Percentiles rank a stretch among this genome's conserved stretches.
Conservation (phyloP, 805 yeast species). For the Barnettozyma populi region DNA sequence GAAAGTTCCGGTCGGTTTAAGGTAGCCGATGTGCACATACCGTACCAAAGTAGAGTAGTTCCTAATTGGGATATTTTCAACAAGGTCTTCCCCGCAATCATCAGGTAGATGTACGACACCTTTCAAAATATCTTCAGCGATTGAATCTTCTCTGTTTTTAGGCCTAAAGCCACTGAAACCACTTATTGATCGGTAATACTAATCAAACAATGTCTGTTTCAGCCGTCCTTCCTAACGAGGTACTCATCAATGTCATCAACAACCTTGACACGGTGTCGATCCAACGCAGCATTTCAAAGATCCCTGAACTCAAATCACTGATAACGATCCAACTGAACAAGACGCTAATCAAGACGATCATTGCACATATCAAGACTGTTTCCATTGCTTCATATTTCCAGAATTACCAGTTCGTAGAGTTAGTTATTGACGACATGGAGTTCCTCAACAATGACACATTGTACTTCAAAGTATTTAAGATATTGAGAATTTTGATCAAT, state of each 20-base stretch:
- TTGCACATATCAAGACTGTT: constrained; percentile 1
- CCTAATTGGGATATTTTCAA: background rate
- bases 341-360: constrained; percentile 9
- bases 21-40: background rate
- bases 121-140: background rate
- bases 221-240: constrained; percentile 6
- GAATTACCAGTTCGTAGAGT: constrained; percentile 15
- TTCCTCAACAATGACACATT: constrained; percentile 8
- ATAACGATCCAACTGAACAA: constrained; percentile 8
- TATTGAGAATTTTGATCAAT: constrained; percentile 3
- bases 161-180: background rate
- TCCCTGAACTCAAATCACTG: constrained; percentile 13
- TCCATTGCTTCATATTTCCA: constrained; percentile 8
- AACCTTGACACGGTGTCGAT: constrained; percentile 2
- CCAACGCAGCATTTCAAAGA: constrained; percentile 4
- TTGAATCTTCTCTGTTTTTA: too few relatives aligned
- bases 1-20: background rate
- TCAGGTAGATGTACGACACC: background rate
- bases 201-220: constrained; percentile 2
- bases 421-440: constrained; percentile 11
- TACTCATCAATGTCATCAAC: constrained; percentile 6
- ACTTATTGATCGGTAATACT: background rate
- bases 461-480: constrained; percentile 7
- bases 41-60: background rate
- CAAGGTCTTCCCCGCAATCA: background rate